Percentiles rank a stretch among this genome's conserved stretches.
These are phyloP conservation scores for Sporothrix brasiliensis DNA, from an alignment of 2,329 filamentous ascomycete genomes.

Conservation along the genomic window DNA sequence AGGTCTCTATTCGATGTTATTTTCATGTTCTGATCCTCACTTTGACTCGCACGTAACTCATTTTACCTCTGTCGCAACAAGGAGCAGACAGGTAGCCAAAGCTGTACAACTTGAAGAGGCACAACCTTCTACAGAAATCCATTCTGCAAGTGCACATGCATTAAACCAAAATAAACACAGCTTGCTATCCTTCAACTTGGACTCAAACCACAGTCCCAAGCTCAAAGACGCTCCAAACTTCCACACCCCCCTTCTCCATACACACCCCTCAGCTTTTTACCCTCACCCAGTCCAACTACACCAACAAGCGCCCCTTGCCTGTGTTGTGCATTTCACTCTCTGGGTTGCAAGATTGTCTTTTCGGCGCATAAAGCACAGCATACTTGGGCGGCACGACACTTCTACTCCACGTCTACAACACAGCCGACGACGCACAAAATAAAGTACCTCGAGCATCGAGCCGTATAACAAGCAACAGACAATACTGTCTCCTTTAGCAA, in stretches of 20 bases:
- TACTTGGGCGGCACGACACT: slow-evolving; percentile 3
- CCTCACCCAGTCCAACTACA: not conserved
- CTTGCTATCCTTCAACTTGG: not conserved
- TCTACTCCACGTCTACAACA: not conserved
- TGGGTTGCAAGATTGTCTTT: slow-evolving; percentile 5
- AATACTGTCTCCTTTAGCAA: not conserved
- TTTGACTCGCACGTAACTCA: not conserved
- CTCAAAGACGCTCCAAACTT: not conserved
- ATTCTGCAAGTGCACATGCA: slow-evolving; percentile 7
- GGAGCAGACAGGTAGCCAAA: not conserved
- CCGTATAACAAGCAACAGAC: slow-evolving; percentile 11
- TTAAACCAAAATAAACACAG: not conserved
- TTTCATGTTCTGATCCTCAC: not conserved
- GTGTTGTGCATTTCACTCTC: slow-evolving; percentile 11
- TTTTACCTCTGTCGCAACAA: not conserved
- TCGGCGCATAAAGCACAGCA: slow-evolving; percentile 6
- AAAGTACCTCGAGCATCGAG: not conserved
- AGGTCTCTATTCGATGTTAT: not conserved
- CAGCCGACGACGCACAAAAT: not conserved
- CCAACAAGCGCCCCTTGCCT: not conserved
- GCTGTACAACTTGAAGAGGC: not conserved
- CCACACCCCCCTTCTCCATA: not conserved
- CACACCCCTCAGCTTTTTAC: not conserved
- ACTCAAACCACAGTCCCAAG: not conserved
- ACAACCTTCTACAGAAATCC: not conserved